Percentiles rank a stretch among this genome's conserved stretches.
phyloP scores from a whole-genome alignment of 2,329 filamentous ascomycete genomes.

The Hypoxylon sp. region DNA sequence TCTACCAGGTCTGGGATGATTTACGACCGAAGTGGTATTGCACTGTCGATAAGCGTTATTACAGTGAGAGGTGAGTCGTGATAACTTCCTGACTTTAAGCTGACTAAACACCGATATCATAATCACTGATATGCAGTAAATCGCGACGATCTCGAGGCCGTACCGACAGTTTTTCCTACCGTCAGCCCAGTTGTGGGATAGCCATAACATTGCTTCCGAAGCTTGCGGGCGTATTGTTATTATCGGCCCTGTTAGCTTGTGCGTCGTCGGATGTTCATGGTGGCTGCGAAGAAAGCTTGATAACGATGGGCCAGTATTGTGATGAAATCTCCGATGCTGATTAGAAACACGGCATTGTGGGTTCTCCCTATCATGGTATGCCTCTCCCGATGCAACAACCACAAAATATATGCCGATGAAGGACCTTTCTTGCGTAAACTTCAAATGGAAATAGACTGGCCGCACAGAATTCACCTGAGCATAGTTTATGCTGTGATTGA shows the following conservation, averaged over 20 bases:
- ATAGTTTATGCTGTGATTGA: not conserved
- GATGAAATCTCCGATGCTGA: slow-evolving; percentile 12
- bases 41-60: not conserved
- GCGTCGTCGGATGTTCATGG: not conserved
- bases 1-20: not conserved
- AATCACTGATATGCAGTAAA: not conserved
- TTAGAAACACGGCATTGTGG: slow-evolving; percentile 12
- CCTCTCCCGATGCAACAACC: slow-evolving; percentile 18
- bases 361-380: slow-evolving; percentile 1
- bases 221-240: not conserved
- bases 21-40: not conserved
- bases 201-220: not conserved
- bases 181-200: not conserved
- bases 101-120: not conserved
- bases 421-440: slow-evolving; percentile 6
- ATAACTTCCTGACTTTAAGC: not conserved
- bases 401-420: slow-evolving; percentile 22
- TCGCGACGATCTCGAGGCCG: not conserved
- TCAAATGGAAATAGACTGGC: not conserved
- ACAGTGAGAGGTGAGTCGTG: not conserved
- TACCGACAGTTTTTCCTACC: not conserved
- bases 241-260: slow-evolving; percentile 14
- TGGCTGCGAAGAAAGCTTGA: slow-evolving; percentile 1
- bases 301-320: not conserved
- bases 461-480: not conserved